Percentiles rank a stretch among this genome's conserved stretches.
Evolutionary conservation across 2,329 filamentous ascomycete genomes (phyloP).

Genomic region (Macrophomina pseudophaseolina): DNA sequence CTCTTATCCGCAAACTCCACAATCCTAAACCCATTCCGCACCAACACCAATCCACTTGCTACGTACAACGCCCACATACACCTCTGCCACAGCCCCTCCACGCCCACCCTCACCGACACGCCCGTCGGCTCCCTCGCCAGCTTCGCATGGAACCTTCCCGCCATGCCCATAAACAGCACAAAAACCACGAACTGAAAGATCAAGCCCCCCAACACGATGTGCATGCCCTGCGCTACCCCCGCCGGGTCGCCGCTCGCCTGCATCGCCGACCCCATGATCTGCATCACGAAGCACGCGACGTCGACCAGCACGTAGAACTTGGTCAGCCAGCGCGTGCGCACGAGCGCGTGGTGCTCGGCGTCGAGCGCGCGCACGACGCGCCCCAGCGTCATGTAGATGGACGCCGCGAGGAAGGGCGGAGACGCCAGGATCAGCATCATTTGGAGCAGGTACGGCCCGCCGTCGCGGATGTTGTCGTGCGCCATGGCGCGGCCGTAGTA

Average conservation of each 20-base stretch:
- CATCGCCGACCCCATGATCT: constrained; percentile 33
- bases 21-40: constrained; percentile 55
- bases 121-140: constrained; percentile 31
- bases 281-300: constrained; percentile 32
- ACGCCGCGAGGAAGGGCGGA: constrained; percentile 54
- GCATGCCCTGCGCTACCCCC: constrained; percentile 38
- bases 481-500: constrained; percentile 52
- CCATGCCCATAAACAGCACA: constrained; percentile 51
- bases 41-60: constrained; percentile 52
- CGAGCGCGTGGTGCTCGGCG: constrained; percentile 31
- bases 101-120: not conserved
- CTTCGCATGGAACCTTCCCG: constrained; percentile 36
- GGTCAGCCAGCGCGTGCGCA: constrained; percentile 24
- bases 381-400: constrained; percentile 51
- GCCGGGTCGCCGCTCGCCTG: constrained; percentile 28
- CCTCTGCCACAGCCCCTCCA: constrained; percentile 31
- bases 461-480: constrained; percentile 37
- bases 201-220: constrained; percentile 55
- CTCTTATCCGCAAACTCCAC: constrained; percentile 53
- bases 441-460: constrained; percentile 51
- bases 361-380: constrained; percentile 45
- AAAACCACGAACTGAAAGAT: constrained; percentile 58
- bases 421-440: constrained; percentile 51
- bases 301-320: constrained; percentile 34
- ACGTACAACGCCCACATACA: constrained; percentile 52